Percentiles rank a stretch among this genome's conserved stretches.
These are phyloP conservation scores for Pigoraptor vietnamica DNA, from an alignment of 78 protist species.

Conservation along the genomic window DNA sequence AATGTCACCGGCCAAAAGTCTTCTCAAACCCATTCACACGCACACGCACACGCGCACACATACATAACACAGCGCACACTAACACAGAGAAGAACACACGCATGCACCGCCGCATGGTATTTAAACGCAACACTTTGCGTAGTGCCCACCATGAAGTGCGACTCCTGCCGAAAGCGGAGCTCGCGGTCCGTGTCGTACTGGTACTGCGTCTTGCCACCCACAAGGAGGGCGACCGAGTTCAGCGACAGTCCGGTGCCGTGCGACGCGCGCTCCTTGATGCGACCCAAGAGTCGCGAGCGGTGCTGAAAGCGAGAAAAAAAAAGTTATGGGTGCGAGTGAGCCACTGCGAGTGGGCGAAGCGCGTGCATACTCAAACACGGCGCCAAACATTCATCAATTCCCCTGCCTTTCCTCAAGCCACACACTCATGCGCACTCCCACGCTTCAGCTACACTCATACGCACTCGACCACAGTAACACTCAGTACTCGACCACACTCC, in stretches of 20 bases:
- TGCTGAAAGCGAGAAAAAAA: not conserved
- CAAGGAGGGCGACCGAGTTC: not conserved
- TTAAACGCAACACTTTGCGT: not conserved
- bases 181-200: slow-evolving; percentile 7
- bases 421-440: too few relatives aligned
- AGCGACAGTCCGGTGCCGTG: not conserved
- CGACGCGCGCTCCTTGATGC: not conserved
- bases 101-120: not conserved
- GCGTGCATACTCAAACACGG: too few relatives aligned
- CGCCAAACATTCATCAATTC: too few relatives aligned
- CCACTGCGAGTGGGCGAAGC: too few relatives aligned
- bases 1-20: too few relatives aligned
- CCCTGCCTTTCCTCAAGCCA: too few relatives aligned
- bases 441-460: too few relatives aligned
- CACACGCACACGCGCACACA: too few relatives aligned
- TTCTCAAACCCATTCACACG: too few relatives aligned
- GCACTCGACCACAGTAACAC: too few relatives aligned
- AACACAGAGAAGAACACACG: not conserved
- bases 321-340: not conserved
- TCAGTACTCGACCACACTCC: too few relatives aligned
- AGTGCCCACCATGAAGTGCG: not conserved
- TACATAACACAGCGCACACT: too few relatives aligned
- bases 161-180: slow-evolving; percentile 3
- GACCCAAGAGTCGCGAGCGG: not conserved
- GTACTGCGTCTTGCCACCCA: not conserved